These are phyloP conservation scores for Lanzia echinophila DNA, from an alignment of 2,329 filamentous ascomycete species.

Conservation along the genomic window DNA sequence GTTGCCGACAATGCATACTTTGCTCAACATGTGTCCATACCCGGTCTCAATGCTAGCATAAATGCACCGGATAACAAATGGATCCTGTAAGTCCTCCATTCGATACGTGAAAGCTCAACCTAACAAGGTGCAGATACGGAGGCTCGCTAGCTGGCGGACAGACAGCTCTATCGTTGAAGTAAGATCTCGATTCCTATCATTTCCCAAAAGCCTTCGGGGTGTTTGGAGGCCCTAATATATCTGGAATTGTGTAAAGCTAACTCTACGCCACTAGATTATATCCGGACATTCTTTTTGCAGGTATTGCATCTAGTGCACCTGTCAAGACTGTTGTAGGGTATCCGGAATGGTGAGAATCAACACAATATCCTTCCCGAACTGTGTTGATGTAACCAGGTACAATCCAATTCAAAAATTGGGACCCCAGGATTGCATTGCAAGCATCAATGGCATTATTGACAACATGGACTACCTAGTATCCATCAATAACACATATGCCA, in stretches of 20 bases:
- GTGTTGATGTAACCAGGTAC: slow-evolving; percentile 24
- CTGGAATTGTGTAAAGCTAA: not conserved
- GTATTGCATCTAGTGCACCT: slow-evolving; percentile 42
- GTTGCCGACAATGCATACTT: slow-evolving; percentile 48
- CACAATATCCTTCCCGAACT: no score
- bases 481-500: slow-evolving; percentile 36
- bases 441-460: slow-evolving; percentile 42
- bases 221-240: no score
- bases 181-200: not conserved
- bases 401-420: slow-evolving; percentile 42
- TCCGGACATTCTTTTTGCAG: slow-evolving; percentile 40
- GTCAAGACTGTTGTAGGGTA: slow-evolving; percentile 38
- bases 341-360: slow-evolving; percentile 37
- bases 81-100: slow-evolving; percentile 36
- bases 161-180: slow-evolving; percentile 38
- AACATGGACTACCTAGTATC: slow-evolving; percentile 42
- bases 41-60: slow-evolving; percentile 36
- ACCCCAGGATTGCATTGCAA: slow-evolving; percentile 42
- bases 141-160: slow-evolving; percentile 33
- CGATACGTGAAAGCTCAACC: not conserved
- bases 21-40: slow-evolving; percentile 40
- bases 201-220: not conserved
- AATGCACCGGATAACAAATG: slow-evolving; percentile 40
- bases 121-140: not conserved
- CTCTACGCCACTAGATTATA: slow-evolving; percentile 27